Evolutionary conservation across 306 rosid species (phyloP), one percentile per base, ranked within the genome.

Genomic region (Prunus padus): DNA sequence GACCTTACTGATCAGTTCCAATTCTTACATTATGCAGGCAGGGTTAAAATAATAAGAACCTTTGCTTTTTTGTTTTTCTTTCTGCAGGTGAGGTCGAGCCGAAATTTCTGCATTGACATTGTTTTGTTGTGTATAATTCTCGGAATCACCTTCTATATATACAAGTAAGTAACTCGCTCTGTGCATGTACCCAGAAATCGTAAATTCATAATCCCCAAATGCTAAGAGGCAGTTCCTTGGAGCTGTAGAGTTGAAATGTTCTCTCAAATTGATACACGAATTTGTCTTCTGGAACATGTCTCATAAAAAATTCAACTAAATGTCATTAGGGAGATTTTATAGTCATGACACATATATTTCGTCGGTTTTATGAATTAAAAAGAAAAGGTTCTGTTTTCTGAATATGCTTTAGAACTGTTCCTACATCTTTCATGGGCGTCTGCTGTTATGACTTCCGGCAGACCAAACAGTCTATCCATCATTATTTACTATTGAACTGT

Each of bases 31-130:
- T 22, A 13, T 12, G n/a, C n/a, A 67, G 22, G 40, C 26, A 60
- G 46, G 55, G 78, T 70, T 77, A 76, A 42, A 22, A 55, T 71
- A 49, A 79, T 16, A 0, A 69, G 26, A 42, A 65, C 46, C 77
- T 83, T 80, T 68, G 81, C 66, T 69, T 79, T 10, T 10, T 10
- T 2, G 14, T 46, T 46, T 13, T 46, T 3, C 51, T 33, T 72
- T 20, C 79, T 72, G 30, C 87, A 95, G 97, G 56, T 95, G 89
- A 90, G 97, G 82, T 88, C 96, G n/a, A 86, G 88, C 81, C 83
- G 82, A 87, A 95, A 95, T 83, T 92, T 95, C 86, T 85, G 88
- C 88, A 89, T 95, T 5, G 97, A 95, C 89, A 90, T 92, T 57
- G 59, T 83, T 82, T 90, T 95, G 78, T 67, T 92, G 55, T 92